These are phyloP conservation scores for Carex arenaria DNA, from an alignment of 202 grass and related monocot species.

Conservation along the genomic window DNA sequence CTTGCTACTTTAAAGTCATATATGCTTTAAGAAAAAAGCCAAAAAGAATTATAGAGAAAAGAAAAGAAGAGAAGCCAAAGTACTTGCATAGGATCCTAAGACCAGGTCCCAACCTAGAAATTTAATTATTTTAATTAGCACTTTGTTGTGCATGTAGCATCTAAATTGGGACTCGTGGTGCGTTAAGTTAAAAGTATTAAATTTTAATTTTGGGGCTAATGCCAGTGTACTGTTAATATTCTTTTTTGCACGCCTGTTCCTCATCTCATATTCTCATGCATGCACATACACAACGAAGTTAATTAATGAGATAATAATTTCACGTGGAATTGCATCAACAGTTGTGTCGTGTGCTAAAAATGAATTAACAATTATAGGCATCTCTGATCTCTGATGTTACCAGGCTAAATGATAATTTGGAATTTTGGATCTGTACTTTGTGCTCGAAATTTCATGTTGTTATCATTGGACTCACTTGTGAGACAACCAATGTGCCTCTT, in stretches of 20 bases:
- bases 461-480: background rate
- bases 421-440: conserved; percentile 22
- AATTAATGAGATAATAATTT: conserved; percentile 6
- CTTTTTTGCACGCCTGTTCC: background rate
- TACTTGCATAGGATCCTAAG: conserved; percentile 17
- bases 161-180: conserved; percentile 11
- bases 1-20: background rate
- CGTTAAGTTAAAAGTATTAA: background rate
- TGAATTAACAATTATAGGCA: background rate
- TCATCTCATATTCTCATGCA: too few relatives aligned
- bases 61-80: background rate
- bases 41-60: background rate
- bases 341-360: conserved; percentile 7
- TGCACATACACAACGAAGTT: background rate
- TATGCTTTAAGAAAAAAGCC: background rate
- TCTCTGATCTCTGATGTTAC: background rate
- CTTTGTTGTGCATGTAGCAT: conserved; percentile 14
- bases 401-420: conserved; percentile 20
- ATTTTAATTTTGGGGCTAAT: background rate
- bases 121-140: background rate
- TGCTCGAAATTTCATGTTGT: conserved; percentile 2
- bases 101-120: background rate
- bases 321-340: conserved; percentile 9
- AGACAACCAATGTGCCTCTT: background rate
- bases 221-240: background rate